Evolutionary conservation across 805 yeast species (phyloP).

Genomic region (Candida piceae): DNA sequence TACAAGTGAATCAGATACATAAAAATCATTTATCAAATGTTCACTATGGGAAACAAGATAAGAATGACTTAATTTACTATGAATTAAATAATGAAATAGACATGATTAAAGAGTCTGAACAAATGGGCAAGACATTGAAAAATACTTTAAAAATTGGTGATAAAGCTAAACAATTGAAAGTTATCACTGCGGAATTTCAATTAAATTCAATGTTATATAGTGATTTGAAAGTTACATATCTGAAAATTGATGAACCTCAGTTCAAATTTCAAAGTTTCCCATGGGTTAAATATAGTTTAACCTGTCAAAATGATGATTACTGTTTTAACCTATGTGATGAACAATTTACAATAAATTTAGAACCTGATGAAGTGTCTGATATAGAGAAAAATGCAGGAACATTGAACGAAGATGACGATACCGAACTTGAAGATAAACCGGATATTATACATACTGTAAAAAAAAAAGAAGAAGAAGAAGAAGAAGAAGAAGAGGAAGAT

Average conservation of each 20-base stretch:
- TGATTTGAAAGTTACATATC: slow-evolving; percentile 60
- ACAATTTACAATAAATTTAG: slow-evolving; percentile 16
- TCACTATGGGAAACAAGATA: slow-evolving; percentile 27
- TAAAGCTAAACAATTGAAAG: not conserved
- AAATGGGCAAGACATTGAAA: not conserved
- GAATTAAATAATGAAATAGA: slow-evolving; percentile 26
- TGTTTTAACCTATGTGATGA: slow-evolving; percentile 23
- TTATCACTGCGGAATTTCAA: slow-evolving; percentile 38
- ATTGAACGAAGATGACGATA: slow-evolving; percentile 1
- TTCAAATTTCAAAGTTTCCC: slow-evolving; percentile 61
- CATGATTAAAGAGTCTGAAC: slow-evolving; percentile 34
- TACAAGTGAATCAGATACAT: slow-evolving; percentile 13
- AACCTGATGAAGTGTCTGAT: not conserved
- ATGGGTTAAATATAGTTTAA: slow-evolving; percentile 63
- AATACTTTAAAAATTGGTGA: slow-evolving; percentile 4
- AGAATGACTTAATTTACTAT: slow-evolving; percentile 29
- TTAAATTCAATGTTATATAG: slow-evolving; percentile 61
- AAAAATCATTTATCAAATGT: slow-evolving; percentile 15
- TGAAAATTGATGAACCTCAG: slow-evolving; percentile 60
- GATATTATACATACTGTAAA: not conserved
- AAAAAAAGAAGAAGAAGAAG: too few relatives aligned
- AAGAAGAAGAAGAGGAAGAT: too few relatives aligned
- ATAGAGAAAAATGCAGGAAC: slow-evolving; percentile 1
- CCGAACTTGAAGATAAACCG: not conserved
- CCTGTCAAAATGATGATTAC: slow-evolving; percentile 29